These are phyloP conservation scores for Aspergillus versicolor DNA, from an alignment of 2,329 filamentous ascomycete species.

Conservation along the genomic window DNA sequence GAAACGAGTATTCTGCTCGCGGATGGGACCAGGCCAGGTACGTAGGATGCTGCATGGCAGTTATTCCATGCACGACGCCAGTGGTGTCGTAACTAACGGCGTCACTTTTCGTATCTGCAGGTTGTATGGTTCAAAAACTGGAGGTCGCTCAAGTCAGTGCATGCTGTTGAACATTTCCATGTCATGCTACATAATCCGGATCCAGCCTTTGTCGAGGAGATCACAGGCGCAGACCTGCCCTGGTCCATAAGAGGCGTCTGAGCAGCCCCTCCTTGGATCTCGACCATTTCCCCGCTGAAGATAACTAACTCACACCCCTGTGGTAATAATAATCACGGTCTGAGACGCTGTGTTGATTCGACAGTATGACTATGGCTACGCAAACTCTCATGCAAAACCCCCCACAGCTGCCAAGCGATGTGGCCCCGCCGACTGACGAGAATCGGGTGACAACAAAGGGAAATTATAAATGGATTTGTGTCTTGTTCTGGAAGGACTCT, in stretches of 20 bases:
- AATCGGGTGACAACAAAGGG: slow-evolving; percentile 8
- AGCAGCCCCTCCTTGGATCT: neutral
- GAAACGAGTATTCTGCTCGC: slow-evolving; percentile 60
- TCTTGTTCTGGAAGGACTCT: neutral
- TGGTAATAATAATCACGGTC: neutral
- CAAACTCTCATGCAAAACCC: slow-evolving; percentile 6
- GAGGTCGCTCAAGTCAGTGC: slow-evolving; percentile 77
- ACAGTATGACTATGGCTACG: neutral
- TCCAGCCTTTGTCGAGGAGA: slow-evolving; percentile 62
- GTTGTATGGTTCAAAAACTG: slow-evolving; percentile 94
- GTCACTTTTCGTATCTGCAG: slow-evolving; percentile 34
- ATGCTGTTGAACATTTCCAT: slow-evolving; percentile 90
- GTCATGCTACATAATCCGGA: slow-evolving; percentile 84
- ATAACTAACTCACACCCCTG: slow-evolving; percentile 1
- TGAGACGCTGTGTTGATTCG: neutral
- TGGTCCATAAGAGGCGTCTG: slow-evolving; percentile 50
- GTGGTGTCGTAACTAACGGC: neutral
- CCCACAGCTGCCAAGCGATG: slow-evolving; percentile 19
- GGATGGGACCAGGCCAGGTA: slow-evolving; percentile 44
- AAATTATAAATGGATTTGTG: slow-evolving; percentile 1
- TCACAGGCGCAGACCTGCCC: slow-evolving; percentile 74
- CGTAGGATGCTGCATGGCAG: slow-evolving; percentile 12
- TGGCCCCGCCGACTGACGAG: slow-evolving; percentile 6
- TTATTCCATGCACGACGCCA: neutral
- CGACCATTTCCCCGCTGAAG: neutral